Base-by-base conservation (phyloP, 768 basidiomycete species). In the Agrocybe praecox region DNA sequence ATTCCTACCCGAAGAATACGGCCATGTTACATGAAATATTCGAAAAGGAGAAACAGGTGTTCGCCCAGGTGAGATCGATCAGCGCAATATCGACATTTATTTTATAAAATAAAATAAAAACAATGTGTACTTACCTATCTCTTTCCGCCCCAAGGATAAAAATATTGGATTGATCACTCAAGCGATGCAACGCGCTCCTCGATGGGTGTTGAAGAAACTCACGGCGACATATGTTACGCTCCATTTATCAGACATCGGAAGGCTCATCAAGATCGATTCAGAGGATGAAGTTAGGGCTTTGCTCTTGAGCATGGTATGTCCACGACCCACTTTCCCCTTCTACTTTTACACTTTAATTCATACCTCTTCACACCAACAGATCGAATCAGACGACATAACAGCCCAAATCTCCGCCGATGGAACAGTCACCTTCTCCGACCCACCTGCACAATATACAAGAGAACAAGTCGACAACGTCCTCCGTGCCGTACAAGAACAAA, bases 221-320 rank as follows among this genome's bases (percentile, higher is more conserved):
- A 94, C 89, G 0, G 82, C 83, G 49, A 94, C 94, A 2, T 96
- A 94, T 64, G 78, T 93, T 40, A 92, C 90, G 0, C 83, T 94
- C 15, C 81, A 87, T 33, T 72, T 95, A 8, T 71, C 79, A 0
- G 90, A 94, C 60, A 92, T 96, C 49, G 87, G 82, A 2, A 77
- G 76, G 15, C 74, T 76, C 11, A 75, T 82, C 63, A 76, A 77
- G 52, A 79, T 86, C 44, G 75, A 80, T 4, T 77, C 64, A 21
- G 78, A 81, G 48, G 82, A 80, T 14, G 82, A 84, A 45, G 85
- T 87, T 11, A 77, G 85, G 24, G 73, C 73, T 2, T 65, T 92
- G 47, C 71, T 94, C 18, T 67, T 91, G 6, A 85, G 80, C 71
- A 93, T 94, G 92, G 92, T 92, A 56, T 14, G 63, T 29, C 26